These are phyloP conservation scores for Rhizophagus clarus DNA, from an alignment of 192 early-diverging fungal species.

Conservation along the genomic window DNA sequence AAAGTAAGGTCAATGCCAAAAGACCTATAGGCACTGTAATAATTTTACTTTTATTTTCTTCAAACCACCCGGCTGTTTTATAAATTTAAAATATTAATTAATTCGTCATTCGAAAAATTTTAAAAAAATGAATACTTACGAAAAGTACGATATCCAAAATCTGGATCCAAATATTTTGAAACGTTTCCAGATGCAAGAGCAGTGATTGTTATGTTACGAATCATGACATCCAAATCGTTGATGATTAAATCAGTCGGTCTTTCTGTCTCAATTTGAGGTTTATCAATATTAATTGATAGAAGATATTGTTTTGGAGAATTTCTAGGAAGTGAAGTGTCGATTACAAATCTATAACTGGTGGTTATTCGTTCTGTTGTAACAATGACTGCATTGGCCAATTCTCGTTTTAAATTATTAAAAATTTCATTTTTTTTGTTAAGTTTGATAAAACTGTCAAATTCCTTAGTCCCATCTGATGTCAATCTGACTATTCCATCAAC, in stretches of 20 bases:
- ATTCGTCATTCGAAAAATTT: too few species aligned
- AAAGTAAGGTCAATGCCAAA: too few species aligned
- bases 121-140: background rate
- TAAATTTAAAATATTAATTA: too few species aligned
- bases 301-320: background rate
- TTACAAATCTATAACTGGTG: background rate
- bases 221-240: background rate
- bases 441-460: too few species aligned
- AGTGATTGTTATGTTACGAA: background rate
- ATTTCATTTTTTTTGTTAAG: background rate
- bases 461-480: too few species aligned
- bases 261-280: too few species aligned
- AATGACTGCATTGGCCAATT: background rate
- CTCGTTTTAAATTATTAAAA: background rate
- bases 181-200: background rate
- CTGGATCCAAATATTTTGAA: background rate
- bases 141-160: background rate
- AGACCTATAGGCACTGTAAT: too few species aligned
- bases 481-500: too few species aligned
- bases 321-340: background rate
- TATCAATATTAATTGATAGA: background rate
- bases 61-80: too few species aligned
- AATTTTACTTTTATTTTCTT: too few species aligned
- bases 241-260: too few species aligned
- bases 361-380: background rate